Evolutionary conservation across 768 basidiomycete species (phyloP), one percentile per base, ranked within the genome.

Genomic region (Boletus tylopilopsis): DNA sequence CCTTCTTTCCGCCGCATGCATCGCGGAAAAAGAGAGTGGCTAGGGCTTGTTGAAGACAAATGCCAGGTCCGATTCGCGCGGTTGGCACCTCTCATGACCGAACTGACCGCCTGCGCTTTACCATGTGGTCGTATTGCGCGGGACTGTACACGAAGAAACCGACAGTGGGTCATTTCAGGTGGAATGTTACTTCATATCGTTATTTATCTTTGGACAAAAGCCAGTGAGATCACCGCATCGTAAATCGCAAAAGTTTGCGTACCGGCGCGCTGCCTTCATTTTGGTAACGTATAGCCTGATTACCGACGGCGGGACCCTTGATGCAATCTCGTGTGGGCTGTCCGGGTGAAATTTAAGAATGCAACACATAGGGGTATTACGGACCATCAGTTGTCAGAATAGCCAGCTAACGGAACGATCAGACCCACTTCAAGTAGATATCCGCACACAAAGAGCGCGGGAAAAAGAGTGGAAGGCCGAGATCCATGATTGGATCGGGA

Each of bases 21-120:
- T 36, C 50, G 43, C 49, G 38, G 21, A 30, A 30, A 36, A 47
- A 47, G 27, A 27, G 23, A 35, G 22, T 5, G 27, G 38, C 15
- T 15, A 36, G 41, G 11, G 29, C 41, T 22, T 18, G 19, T 12
- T 29, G 19, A 33, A 25, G 29, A 49, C 24, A 27, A 35, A n/a
- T 13, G 25, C 54, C 27, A 5, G 32, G 36, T 58, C 44, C 41
- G 55, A 60, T 60, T 58, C 56, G 47, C 59, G 50, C 39, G 39
- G 47, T 35, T 43, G 47, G 39, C 37, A 16, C 7, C 29, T 25
- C n/a, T 45, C 49, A 34, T 16, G 16, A 45, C 21, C 15, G 8
- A 22, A 15, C 21, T 21, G 19, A 34, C 30, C 11, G 7, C 41
- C 33, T 30, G 5, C 18, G 32, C 12, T 25, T 22, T 4, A 23